Conservation (phyloP, 257 asterid genomes). For the Scutellaria galericulata region DNA sequence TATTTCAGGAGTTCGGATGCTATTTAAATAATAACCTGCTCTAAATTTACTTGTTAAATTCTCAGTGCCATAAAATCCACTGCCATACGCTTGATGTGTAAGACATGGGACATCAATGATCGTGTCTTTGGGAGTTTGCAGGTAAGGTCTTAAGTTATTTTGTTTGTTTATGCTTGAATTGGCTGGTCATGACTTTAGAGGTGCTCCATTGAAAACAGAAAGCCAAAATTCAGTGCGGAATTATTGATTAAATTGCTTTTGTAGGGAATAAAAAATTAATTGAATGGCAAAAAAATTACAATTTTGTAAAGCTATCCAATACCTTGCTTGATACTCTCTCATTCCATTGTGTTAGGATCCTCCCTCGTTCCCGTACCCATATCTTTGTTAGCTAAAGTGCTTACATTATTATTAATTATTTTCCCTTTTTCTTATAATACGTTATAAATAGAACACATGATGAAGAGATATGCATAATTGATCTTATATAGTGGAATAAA, state of each 20-base stretch:
- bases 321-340: neutral
- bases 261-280: constrained; percentile 14
- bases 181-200: constrained; percentile 28
- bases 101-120: constrained; percentile 93
- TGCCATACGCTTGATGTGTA: constrained; percentile 85
- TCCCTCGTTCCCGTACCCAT: neutral
- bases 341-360: neutral
- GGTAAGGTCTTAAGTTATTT: constrained; percentile 54
- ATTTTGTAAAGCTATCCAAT: too few species aligned
- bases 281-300: neutral
- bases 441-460: too few species aligned
- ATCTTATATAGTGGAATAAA: too few species aligned
- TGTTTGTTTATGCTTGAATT: constrained; percentile 19
- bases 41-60: constrained; percentile 32
- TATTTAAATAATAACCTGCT: constrained; percentile 18
- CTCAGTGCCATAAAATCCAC: constrained; percentile 77
- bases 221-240: neutral
- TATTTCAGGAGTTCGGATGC: constrained; percentile 11
- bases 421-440: too few species aligned
- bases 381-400: too few species aligned
- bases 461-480: too few species aligned
- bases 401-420: too few species aligned
- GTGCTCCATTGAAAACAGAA: constrained; percentile 11
- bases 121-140: constrained; percentile 90
- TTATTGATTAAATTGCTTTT: constrained; percentile 6